Base-by-base conservation (phyloP, 129 eudicot genomes). In the Tanacetum coccineum region DNA sequence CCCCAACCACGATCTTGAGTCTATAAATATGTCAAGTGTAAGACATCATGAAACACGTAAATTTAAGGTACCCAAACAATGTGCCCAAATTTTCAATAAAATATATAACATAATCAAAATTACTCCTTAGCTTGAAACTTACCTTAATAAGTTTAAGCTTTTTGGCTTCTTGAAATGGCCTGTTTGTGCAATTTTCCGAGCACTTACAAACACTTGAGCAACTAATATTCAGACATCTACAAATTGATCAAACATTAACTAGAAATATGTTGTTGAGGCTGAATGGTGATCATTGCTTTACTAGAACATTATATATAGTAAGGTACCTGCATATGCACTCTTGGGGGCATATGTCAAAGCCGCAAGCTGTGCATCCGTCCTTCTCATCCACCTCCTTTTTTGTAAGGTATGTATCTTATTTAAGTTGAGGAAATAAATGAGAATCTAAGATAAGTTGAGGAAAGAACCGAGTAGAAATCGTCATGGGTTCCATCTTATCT, bases 1-100 rank as follows among this genome's bases (percentile, higher is more conserved):
- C 97, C 97, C 97, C 97, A 90, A 40, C 97, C 95, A 80, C 95
- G 87, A 49, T 42, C 59, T 68, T 73, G 84, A 17, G 96, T 89
- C 96, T 89, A 74, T 26, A 66, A 48, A 13, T 25, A 44, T 17
- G n/a, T 47, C 51, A 26, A 47, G n/a, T 22, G 30, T 47, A 14
- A 65, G 58, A 25, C 14, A 22, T 65, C 30, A 65, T 65, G 44
- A 4, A 62, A 10, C 28, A 62, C 15, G 67, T 62, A 36, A n/a
- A 36, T 36, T 30, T 36, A 36, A 36, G 42, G 15, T 53, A 53
- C 59, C 11, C 10, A 17, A 53, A 18, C 59, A 13, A 51, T 3
- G 57, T 15, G 17, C 22, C 18, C 8, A 51, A 13, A 13, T 51
- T 47, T 14, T 22, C 44, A 32, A 10, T 3, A 20, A 14, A n/a